phyloP scores from a whole-genome alignment of 176 grass and related monocot species.

The Bolboschoenus planiculmis region DNA sequence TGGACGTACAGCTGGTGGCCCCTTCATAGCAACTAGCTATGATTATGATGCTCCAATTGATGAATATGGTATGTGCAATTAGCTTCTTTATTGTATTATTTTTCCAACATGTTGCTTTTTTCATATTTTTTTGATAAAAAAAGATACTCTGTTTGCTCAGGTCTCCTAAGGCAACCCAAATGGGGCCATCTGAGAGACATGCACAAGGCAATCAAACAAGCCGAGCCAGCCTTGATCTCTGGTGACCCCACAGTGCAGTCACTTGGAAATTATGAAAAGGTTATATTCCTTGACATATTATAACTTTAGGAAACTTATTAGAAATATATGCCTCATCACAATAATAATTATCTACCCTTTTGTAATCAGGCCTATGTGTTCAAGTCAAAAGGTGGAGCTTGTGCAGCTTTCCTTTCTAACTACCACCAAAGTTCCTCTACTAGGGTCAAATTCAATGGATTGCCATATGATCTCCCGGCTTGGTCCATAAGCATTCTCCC shows the following conservation, averaged over 20 bases:
- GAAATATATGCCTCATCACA: not conserved
- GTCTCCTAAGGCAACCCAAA: conserved; percentile 78
- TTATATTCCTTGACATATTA: not conserved
- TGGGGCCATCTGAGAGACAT: conserved; percentile 93
- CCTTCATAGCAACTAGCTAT: conserved; percentile 88
- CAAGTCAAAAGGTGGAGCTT: conserved; percentile 55
- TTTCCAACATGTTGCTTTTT: conserved; percentile 10
- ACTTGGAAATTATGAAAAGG: conserved; percentile 68
- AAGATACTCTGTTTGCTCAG: conserved; percentile 28
- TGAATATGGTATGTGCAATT: conserved; percentile 63
- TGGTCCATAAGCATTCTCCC: conserved; percentile 97
- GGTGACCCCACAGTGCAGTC: conserved; percentile 45
- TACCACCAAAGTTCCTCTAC: conserved; percentile 39
- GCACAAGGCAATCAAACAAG: conserved; percentile 85
- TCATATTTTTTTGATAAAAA: not conserved
- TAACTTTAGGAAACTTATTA: not conserved
- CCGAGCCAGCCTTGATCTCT: conserved; percentile 50
- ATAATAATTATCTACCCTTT: conserved; percentile 8
- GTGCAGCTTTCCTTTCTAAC: conserved; percentile 81
- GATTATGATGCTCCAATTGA: conserved; percentile 94
- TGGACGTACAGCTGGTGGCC: conserved; percentile 76
- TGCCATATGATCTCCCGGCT: conserved; percentile 53
- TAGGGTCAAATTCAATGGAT: conserved; percentile 55
- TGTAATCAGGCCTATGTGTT: conserved; percentile 61
- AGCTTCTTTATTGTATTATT: not conserved